Conservation (phyloP, 129 eudicot genomes). For the Helianthus annuus region HanXRQr2.0-SUNRISE NC_035446.2:142734475-142734974, state of each 20-base stretch:
- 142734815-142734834: conserved; percentile 54
- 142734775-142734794: conserved; percentile 37
- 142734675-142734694: conserved; percentile 67
- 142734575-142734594: conserved; percentile 33
- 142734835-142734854: conserved; percentile 52
- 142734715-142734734: conserved; percentile 75
- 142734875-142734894: conserved; percentile 69
- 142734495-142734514: conserved; percentile 47
- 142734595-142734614: conserved; percentile 45
- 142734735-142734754: conserved; percentile 39
- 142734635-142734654: conserved; percentile 44
- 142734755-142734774: conserved; percentile 40
- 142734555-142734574: conserved; percentile 47
- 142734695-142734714: conserved; percentile 97
- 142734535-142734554: conserved; percentile 44
- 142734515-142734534: conserved; percentile 50
- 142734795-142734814: conserved; percentile 40
- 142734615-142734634: conserved; percentile 43
- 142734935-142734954: conserved; percentile 28
- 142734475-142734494: conserved; percentile 48
- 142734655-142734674: conserved; percentile 38
- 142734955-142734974: conserved; percentile 28
- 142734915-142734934: conserved; percentile 78
- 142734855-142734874: conserved; percentile 65
- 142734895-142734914: conserved; percentile 94